Percentiles rank a stretch among this genome's conserved stretches.
These are phyloP conservation scores for Pinus taeda DNA, from an alignment of 75 land plant genomes.

Conservation along the genomic window DNA sequence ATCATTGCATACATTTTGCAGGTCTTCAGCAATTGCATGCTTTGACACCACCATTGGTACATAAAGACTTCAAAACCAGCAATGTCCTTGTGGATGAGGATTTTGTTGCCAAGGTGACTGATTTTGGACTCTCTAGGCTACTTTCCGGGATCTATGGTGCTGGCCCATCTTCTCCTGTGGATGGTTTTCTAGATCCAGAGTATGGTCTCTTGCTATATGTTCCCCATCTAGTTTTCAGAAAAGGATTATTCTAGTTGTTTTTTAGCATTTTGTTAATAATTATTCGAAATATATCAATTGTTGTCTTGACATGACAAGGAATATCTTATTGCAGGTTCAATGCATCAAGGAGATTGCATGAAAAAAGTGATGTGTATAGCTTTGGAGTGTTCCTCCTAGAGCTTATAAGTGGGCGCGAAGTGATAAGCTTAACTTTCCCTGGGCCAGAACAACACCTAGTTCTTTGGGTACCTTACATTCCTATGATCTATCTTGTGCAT, in stretches of 20 bases:
- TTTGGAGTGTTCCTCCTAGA: constrained; percentile 72
- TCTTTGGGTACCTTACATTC: constrained; percentile 38
- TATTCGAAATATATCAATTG: neutral
- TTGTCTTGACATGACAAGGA: neutral
- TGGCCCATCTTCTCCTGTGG: constrained; percentile 51
- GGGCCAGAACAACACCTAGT: constrained; percentile 25
- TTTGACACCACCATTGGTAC: constrained; percentile 56
- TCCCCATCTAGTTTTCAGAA: neutral
- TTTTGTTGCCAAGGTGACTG: constrained; percentile 77
- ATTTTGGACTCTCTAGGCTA: constrained; percentile 60
- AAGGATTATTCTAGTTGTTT: neutral
- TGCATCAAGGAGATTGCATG: constrained; percentile 35
- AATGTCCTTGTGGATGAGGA: constrained; percentile 86
- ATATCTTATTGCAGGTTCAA: constrained; percentile 1
- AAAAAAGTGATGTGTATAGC: constrained; percentile 70
- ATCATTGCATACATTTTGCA: constrained; percentile 15
- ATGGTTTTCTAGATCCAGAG: constrained; percentile 63
- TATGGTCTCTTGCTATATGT: constrained; percentile 13
- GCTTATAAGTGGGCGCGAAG: constrained; percentile 64
- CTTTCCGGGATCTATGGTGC: constrained; percentile 30
- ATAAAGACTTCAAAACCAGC: constrained; percentile 70
- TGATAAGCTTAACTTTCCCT: constrained; percentile 7
- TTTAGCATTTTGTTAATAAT: neutral
- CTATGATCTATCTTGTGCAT: neutral
- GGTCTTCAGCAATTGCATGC: constrained; percentile 70